These are phyloP conservation scores for Strobilomyces confusus DNA, from an alignment of 768 basidiomycete genomes.

Conservation along the genomic window DNA sequence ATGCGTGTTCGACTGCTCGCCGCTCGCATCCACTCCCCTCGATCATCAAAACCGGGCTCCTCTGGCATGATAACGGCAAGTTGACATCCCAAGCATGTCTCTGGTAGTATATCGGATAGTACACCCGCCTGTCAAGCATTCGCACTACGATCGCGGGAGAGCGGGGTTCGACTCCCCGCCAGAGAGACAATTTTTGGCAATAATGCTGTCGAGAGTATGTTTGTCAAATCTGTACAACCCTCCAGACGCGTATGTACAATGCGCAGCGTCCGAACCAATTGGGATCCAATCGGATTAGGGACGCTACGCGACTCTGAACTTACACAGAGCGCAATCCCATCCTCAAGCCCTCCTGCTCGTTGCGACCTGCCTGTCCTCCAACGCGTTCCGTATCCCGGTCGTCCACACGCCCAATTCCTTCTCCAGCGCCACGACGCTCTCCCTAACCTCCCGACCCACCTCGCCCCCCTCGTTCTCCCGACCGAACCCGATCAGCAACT, in stretches of 20 bases:
- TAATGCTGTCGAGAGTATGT: too few species aligned
- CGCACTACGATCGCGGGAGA: constrained; percentile 31
- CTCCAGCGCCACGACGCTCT: constrained; percentile 57
- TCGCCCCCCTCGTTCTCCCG: constrained; percentile 62
- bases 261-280: too few species aligned
- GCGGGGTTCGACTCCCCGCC: constrained; percentile 47
- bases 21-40: too few species aligned
- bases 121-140: constrained; percentile 41
- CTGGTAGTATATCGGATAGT: constrained; percentile 51
- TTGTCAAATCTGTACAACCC: too few species aligned
- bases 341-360: not conserved
- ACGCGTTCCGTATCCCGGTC: constrained; percentile 52
- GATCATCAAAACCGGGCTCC: too few species aligned
- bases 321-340: not conserved
- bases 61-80: too few species aligned
- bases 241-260: too few species aligned
- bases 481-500: constrained; percentile 72
- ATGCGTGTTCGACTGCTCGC: too few species aligned
- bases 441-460: constrained; percentile 61
- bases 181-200: constrained; percentile 31
- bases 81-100: constrained; percentile 18
- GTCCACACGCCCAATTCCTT: constrained; percentile 73
- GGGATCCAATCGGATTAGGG: too few species aligned
- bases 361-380: constrained; percentile 37
- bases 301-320: not conserved